Base-by-base conservation (phyloP, 352 stramenopile genomes). In the Blastocystis sp. region DNA sequence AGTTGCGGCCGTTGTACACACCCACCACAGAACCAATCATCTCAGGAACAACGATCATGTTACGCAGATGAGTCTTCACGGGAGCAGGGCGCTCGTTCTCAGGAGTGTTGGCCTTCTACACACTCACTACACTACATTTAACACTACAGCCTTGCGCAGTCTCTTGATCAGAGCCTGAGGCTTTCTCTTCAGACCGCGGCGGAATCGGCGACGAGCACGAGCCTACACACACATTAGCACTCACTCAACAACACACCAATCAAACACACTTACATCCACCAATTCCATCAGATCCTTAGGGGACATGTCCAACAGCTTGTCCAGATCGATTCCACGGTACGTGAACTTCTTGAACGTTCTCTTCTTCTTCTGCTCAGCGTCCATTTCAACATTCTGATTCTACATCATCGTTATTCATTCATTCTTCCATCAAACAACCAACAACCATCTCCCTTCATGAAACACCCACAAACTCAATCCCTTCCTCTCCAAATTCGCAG, bases 241-340 rank as follows among this genome's bases (percentile, higher is more conserved):
- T 24, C 34, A n/a, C n/a, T 69, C 11, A 84, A 52, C n/a, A 64
- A n/a, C 59, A 64, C n/a, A n/a, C n/a, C n/a, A n/a, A n/a, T n/a
- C n/a, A 64, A n/a, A 64, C n/a, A 64, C n/a, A 71, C 64, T 3
- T 84, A 84, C 59, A 60, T 66, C 42, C 19, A 99, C 95, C 89
- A 99, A 92, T 90, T 98, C 95, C 95, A 98, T 98, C 79, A 99
- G 94, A 91, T 99, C 96, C 92, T 99, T 96, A 91, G 98, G 96
- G 93, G 96, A 98, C 43, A 89, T 17, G 93, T 99, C 96, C 48
- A 99, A 0, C 28, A 34, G 28, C 28, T 34, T 34, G 28, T 34
- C 28, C 28, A 34, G 28, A 34, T 34, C 28, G 28, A 34, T 34
- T 34, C 28, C 28, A 34, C 28, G 28, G 28, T 34, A 34, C 28